Percentiles rank a stretch among this genome's conserved stretches.
phyloP scores from a whole-genome alignment of 2,329 filamentous ascomycete species.

The Claviceps paspali region DNA sequence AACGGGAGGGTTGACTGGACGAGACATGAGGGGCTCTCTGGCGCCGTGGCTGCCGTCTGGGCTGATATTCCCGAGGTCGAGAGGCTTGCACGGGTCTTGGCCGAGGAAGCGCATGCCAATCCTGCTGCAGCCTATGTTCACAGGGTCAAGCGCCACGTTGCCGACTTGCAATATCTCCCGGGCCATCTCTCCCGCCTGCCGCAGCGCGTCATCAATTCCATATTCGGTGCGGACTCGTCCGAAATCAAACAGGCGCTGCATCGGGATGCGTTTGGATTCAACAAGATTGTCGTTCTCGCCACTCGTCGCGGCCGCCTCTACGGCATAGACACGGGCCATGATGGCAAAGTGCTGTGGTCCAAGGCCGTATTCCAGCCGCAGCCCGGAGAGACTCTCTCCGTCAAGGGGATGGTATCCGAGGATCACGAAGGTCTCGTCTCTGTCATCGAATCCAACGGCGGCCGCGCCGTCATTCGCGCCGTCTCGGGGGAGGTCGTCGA shows the following conservation, averaged over 20 bases:
- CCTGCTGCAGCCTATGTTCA: constrained; percentile 72
- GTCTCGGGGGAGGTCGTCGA: constrained; percentile 31
- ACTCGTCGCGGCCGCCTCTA: constrained; percentile 68
- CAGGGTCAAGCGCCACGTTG: constrained; percentile 65
- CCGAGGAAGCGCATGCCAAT: constrained; percentile 75
- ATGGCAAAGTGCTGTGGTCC: constrained; percentile 65
- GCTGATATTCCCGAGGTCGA: constrained; percentile 61
- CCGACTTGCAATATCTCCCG: constrained; percentile 64
- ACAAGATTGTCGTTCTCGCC: constrained; percentile 68
- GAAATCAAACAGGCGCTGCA: constrained; percentile 31
- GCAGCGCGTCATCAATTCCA: constrained; percentile 47
- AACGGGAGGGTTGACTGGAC: constrained; percentile 73
- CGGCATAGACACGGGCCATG: constrained; percentile 60
- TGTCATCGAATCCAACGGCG: constrained; percentile 44
- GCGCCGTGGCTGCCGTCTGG: constrained; percentile 65
- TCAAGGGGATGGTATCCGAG: constrained; percentile 51
- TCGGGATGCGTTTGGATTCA: constrained; percentile 72
- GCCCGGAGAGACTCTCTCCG: constrained; percentile 42
- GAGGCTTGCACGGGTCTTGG: constrained; percentile 62
- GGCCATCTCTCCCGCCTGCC: constrained; percentile 57
- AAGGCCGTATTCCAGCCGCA: constrained; percentile 44
- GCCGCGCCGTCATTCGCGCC: constrained; percentile 41
- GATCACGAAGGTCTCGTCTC: constrained; percentile 40
- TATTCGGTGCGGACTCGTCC: constrained; percentile 40
- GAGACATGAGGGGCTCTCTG: constrained; percentile 68